phyloP scores from a whole-genome alignment of 1,139 yeast species.

The Geotrichum cucujoidarum region DNA sequence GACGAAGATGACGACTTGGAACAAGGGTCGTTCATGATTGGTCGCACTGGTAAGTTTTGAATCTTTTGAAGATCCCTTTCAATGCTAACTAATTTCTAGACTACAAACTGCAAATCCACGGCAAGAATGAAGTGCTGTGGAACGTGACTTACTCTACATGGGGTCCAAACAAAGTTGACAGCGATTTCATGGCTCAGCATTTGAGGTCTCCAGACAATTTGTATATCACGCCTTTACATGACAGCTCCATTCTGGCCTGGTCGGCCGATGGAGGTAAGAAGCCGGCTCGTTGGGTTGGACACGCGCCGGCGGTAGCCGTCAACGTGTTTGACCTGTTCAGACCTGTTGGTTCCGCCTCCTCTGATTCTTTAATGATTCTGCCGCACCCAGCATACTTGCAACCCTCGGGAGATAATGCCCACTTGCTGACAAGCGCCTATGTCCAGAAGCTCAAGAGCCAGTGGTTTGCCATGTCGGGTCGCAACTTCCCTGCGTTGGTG shows the following conservation, averaged over 20 bases:
- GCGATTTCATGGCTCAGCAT: slow-evolving; percentile 50
- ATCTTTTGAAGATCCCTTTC: slow-evolving; percentile 35
- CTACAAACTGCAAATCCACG: slow-evolving; percentile 57
- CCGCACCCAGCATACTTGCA: slow-evolving; percentile 37
- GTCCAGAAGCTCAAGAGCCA: slow-evolving; percentile 64
- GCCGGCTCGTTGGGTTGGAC: slow-evolving; percentile 70
- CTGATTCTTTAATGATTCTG: slow-evolving; percentile 32
- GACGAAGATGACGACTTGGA: slow-evolving; percentile 24
- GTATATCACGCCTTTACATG: slow-evolving; percentile 75
- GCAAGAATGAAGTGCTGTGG: slow-evolving; percentile 69
- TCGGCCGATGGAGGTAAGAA: slow-evolving; percentile 61
- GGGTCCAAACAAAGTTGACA: slow-evolving; percentile 89
- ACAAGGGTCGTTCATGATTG: slow-evolving; percentile 36
- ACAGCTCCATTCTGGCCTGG: slow-evolving; percentile 45
- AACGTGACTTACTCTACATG: slow-evolving; percentile 83
- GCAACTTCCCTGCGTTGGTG: slow-evolving; percentile 72
- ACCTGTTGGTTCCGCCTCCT: slow-evolving; percentile 17
- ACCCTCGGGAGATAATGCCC: slow-evolving; percentile 18
- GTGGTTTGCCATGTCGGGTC: slow-evolving; percentile 85
- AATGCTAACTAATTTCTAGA: slow-evolving; percentile 31
- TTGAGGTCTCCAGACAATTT: slow-evolving; percentile 52
- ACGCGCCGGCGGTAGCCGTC: slow-evolving; percentile 60
- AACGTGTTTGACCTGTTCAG: slow-evolving; percentile 66
- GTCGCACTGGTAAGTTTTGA: slow-evolving; percentile 32
- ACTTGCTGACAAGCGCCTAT: slow-evolving; percentile 45